Percentiles rank a stretch among this genome's conserved stretches.
Conservation (phyloP, 257 asterid genomes). For the Nicotiana tabacum region DNA sequence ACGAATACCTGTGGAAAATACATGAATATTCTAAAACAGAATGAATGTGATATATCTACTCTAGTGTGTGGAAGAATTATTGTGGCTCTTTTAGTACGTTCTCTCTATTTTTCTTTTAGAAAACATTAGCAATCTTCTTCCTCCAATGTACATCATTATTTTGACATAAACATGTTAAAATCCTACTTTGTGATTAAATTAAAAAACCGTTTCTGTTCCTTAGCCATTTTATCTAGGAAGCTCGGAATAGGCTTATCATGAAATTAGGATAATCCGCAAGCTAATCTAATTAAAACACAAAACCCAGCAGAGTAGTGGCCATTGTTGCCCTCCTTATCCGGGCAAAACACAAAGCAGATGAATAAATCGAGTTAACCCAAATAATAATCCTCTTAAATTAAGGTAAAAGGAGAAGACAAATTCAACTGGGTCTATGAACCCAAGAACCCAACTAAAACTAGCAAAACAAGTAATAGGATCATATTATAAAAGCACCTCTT, state of each 20-base stretch:
- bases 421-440: neutral
- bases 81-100: neutral
- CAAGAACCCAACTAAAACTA: neutral
- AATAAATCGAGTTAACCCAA: neutral
- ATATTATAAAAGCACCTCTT: neutral
- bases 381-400: neutral
- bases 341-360: neutral
- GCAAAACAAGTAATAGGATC: neutral
- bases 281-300: constrained; percentile 1
- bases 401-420: neutral
- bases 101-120: neutral
- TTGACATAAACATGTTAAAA: neutral
- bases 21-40: neutral
- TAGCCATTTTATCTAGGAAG: neutral
- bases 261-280: neutral
- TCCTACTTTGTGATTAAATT: neutral
- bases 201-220: neutral
- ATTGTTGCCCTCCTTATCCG: neutral
- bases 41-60: neutral
- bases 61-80: neutral
- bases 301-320: neutral
- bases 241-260: neutral
- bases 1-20: neutral
- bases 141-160: neutral
- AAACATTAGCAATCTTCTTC: neutral